A percentile compares a stretch with the other conserved stretches of the same genome.
These are phyloP conservation scores for Talaromyces liani DNA, from an alignment of 495 filamentous ascomycete species.

Conservation along the genomic window DNA sequence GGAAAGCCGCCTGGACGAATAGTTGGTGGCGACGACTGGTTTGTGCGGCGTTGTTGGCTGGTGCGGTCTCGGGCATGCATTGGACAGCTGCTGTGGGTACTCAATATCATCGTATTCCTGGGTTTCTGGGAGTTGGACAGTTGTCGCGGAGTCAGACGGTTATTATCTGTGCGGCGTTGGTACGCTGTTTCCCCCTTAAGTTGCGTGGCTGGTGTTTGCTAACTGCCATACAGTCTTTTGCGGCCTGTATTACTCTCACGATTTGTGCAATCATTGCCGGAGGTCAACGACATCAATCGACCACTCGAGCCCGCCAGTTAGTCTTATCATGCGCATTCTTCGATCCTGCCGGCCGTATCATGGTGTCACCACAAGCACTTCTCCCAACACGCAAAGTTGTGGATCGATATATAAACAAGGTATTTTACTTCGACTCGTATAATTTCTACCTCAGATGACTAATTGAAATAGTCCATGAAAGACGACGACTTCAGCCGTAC, in stretches of 20 bases:
- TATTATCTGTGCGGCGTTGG: conserved; percentile 58
- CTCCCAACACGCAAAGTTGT: conserved; percentile 78
- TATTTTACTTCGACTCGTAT: conserved; percentile 17
- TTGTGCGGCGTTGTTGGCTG: conserved; percentile 60
- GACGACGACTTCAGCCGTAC: conserved; percentile 68
- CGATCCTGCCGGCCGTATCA: conserved; percentile 62
- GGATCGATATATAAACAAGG: conserved; percentile 63
- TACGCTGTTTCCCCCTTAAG: conserved; percentile 20
- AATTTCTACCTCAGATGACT: not conserved
- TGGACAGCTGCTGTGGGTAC: conserved; percentile 76
- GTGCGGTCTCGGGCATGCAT: conserved; percentile 80
- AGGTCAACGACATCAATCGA: conserved; percentile 44
- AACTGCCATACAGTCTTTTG: conserved; percentile 37
- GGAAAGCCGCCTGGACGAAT: conserved; percentile 70
- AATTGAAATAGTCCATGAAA: conserved; percentile 44
- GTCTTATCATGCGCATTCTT: conserved; percentile 72
- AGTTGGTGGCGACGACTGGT: conserved; percentile 64
- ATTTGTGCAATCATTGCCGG: conserved; percentile 50
- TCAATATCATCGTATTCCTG: conserved; percentile 42
- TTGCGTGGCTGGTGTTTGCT: not conserved
- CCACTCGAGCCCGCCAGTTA: conserved; percentile 66
- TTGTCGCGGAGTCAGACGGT: conserved; percentile 50
- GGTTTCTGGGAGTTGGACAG: conserved; percentile 20
- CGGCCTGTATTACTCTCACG: conserved; percentile 52
- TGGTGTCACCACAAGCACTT: conserved; percentile 75